Evolutionary conservation across 2,329 filamentous ascomycete genomes (phyloP).

Genomic region (Cyclaneusma minus): DNA sequence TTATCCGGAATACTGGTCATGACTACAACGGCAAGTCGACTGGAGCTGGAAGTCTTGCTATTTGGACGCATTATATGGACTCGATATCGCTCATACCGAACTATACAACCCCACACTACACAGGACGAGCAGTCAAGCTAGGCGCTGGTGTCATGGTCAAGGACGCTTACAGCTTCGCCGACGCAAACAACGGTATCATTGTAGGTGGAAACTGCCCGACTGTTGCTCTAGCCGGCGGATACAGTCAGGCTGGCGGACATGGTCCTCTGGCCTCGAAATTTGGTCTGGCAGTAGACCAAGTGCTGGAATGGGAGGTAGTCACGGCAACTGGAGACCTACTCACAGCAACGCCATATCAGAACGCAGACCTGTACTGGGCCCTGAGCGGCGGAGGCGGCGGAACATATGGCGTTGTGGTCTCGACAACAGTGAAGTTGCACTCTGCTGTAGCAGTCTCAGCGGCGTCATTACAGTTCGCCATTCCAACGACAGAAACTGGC

Average conservation of each 20-base stretch:
- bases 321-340: slow-evolving; percentile 28
- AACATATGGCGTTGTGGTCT: slow-evolving; percentile 28
- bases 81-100: slow-evolving; percentile 21
- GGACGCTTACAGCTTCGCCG: slow-evolving; percentile 19
- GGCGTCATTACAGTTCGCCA: slow-evolving; percentile 13
- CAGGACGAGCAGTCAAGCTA: slow-evolving; percentile 21
- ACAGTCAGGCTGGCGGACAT: slow-evolving; percentile 35
- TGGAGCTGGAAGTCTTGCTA: slow-evolving; percentile 27
- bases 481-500: no score
- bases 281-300: slow-evolving; percentile 33
- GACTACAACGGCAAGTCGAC: slow-evolving; percentile 30
- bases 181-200: slow-evolving; percentile 18
- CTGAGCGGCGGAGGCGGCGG: slow-evolving; percentile 29
- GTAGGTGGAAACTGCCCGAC: slow-evolving; percentile 22
- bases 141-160: slow-evolving; percentile 22
- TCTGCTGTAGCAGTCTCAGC: slow-evolving; percentile 18
- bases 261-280: slow-evolving; percentile 32
- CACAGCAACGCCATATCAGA: slow-evolving; percentile 23
- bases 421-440: slow-evolving; percentile 21
- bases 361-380: slow-evolving; percentile 33
- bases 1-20: slow-evolving; percentile 29
- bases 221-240: slow-evolving; percentile 34
- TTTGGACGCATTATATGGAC: slow-evolving; percentile 34
- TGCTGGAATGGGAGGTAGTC: slow-evolving; percentile 31
- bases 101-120: slow-evolving; percentile 17